These are phyloP conservation scores for Verticillium klebahnii DNA, from an alignment of 2,329 filamentous ascomycete species.

Conservation along the genomic window DNA sequence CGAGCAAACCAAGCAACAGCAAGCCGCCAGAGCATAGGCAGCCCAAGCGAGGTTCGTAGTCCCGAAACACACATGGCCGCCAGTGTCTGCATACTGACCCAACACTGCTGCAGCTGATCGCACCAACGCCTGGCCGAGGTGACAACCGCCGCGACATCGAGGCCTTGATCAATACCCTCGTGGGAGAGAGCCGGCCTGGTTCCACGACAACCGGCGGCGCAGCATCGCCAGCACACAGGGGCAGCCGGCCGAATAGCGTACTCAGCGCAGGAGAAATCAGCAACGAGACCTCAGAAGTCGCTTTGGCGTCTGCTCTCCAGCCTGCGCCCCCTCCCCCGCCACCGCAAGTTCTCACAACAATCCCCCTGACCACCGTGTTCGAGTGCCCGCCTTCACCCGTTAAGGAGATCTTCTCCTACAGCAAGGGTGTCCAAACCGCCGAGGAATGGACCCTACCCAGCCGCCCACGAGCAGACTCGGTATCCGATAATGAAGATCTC, in stretches of 20 bases:
- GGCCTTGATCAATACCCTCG: constrained; percentile 75
- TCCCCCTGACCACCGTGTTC: constrained; percentile 70
- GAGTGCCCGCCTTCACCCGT: constrained; percentile 73
- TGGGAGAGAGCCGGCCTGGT: constrained; percentile 70
- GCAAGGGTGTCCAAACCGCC: constrained; percentile 90
- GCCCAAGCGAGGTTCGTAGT: constrained; percentile 64
- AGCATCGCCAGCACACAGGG: constrained; percentile 61
- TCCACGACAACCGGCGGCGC: constrained; percentile 59
- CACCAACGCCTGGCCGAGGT: constrained; percentile 65
- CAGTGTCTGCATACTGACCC: neutral
- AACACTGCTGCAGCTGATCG: constrained; percentile 37
- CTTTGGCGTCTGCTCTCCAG: constrained; percentile 38
- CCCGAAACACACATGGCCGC: constrained; percentile 1
- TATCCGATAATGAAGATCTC: constrained; percentile 60
- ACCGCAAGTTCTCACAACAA: constrained; percentile 69
- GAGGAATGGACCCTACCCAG: constrained; percentile 63
- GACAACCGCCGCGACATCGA: constrained; percentile 75
- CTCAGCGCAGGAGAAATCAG: constrained; percentile 78
- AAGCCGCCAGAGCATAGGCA: constrained; percentile 63
- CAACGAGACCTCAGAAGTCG: constrained; percentile 63
- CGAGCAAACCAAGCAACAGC: constrained; percentile 71
- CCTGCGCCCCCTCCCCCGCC: constrained; percentile 29
- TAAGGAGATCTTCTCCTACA: constrained; percentile 90
- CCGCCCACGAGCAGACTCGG: constrained; percentile 48
- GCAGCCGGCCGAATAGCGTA: constrained; percentile 81